Base-by-base conservation (phyloP, 2,329 filamentous ascomycete species). In the Trichoderma atrobrunneum region DNA sequence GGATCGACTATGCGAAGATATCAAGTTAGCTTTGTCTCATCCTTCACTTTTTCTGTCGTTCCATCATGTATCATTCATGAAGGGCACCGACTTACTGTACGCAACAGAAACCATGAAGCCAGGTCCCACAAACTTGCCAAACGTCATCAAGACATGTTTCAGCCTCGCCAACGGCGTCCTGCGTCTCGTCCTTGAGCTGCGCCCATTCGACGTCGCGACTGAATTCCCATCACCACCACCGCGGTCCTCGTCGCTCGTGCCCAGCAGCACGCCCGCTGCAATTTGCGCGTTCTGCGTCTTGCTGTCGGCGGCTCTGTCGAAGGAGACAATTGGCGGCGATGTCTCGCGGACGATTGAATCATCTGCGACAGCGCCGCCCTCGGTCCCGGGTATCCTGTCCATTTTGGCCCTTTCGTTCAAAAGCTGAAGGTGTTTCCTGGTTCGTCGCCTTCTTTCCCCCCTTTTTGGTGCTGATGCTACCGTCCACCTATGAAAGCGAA, bases 81-180 rank as follows among this genome's bases (percentile, higher is more conserved):
- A 7, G 11, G 43, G n/a, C 16, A 2, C 21, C 18, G 16, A 80
- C 85, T 75, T 78, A 87, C 85, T 89, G 78, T 89, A 89, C 3
- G 87, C 87, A 39, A 89, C 87, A 6, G 87, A 83, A 43, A 89
- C 84, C 80, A 93, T 88, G 78, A 92, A 91, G 1, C 91, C 91
- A 11, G 91, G 90, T 0, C 91, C 91, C 63, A 92, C 81, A 79
- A 92, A 70, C 80, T 78, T 62, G 82, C 81, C 68, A 85, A 77
- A 78, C 10, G 76, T 76, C 54, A 73, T 59, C 43, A 74, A 64
- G n/a, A 68, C 71, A 57, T 73, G 71, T 70, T 73, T 77, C 48
- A 73, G 57, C 64, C 73, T 74, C 48, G 59, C 70, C n/a, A 77
- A 10, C 54, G 24, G 64, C 69, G 70, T 72, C 65, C 26, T 59